phyloP scores from a whole-genome alignment of 768 basidiomycete genomes.

The Lactifluus subvellereus region DNA sequence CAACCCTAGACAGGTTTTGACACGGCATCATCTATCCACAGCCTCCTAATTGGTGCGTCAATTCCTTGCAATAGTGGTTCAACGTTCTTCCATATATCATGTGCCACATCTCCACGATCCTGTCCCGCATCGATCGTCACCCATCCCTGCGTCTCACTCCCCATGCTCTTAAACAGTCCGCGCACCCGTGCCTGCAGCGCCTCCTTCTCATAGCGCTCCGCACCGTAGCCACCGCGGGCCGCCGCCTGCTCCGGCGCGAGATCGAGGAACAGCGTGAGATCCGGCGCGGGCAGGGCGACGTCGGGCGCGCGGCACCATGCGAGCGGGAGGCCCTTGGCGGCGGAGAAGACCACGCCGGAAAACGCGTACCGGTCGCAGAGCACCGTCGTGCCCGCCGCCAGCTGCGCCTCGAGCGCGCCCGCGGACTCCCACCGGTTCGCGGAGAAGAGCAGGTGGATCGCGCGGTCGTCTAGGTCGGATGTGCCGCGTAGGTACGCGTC shows the following conservation, averaged over 20 bases:
- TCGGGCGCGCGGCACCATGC: conserved; percentile 87
- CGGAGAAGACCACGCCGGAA: conserved; percentile 89
- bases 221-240: conserved; percentile 73
- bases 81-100: conserved; percentile 51
- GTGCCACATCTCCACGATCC: conserved; percentile 43
- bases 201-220: conserved; percentile 80
- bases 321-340: conserved; percentile 61
- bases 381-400: conserved; percentile 62
- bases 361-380: conserved; percentile 95
- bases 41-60: conserved; percentile 38
- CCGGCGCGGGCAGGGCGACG: conserved; percentile 81
- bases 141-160: conserved; percentile 40
- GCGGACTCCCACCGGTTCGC: conserved; percentile 97
- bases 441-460: conserved; percentile 90
- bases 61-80: conserved; percentile 39
- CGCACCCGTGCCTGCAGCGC: conserved; percentile 68
- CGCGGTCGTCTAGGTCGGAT: conserved; percentile 84
- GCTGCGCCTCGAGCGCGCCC: conserved; percentile 60
- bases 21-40: conserved; percentile 41
- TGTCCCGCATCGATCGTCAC: conserved; percentile 53
- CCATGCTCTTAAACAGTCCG: conserved; percentile 51
- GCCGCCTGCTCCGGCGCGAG: conserved; percentile 65
- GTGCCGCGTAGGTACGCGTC: conserved; percentile 83
- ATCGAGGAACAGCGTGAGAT: conserved; percentile 83
- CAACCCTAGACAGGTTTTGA: background rate